These are phyloP conservation scores for Sporisorium reilianum DNA, from an alignment of 1,284 basidiomycete genomes.

Conservation along the genomic window DNA sequence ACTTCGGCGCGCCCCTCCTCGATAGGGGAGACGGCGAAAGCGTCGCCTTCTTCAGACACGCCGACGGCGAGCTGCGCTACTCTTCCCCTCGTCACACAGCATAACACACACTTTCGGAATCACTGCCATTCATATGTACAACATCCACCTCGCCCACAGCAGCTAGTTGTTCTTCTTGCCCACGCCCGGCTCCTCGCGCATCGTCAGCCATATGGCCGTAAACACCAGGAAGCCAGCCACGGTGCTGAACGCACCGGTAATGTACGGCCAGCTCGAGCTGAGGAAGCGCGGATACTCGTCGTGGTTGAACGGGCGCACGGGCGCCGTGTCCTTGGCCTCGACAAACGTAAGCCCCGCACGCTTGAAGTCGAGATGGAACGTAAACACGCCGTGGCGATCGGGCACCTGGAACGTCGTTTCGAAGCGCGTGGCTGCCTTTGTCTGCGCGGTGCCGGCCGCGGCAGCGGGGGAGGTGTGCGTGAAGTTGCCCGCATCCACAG, in stretches of 20 bases:
- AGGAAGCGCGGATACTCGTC: slow-evolving; percentile 95
- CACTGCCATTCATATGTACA: slow-evolving; percentile 5
- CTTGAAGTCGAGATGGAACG: slow-evolving; percentile 89
- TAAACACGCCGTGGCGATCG: slow-evolving; percentile 97
- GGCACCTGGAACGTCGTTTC: slow-evolving; percentile 84
- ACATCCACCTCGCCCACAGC: neutral
- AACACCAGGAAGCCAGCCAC: slow-evolving; percentile 86
- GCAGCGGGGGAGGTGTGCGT: slow-evolving; percentile 3
- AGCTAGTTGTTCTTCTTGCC: slow-evolving; percentile 33
- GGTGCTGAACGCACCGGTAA: slow-evolving; percentile 87
- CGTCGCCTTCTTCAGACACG: slow-evolving; percentile 28
- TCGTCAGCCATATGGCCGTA: slow-evolving; percentile 79
- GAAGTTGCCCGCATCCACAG: slow-evolving; percentile 18
- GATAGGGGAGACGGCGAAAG: neutral
- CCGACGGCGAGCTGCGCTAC: slow-evolving; percentile 10
- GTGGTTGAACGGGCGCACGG: slow-evolving; percentile 91
- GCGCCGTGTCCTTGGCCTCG: slow-evolving; percentile 78
- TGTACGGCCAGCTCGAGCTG: slow-evolving; percentile 93
- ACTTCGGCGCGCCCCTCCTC: slow-evolving; percentile 26
- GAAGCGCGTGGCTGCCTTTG: slow-evolving; percentile 73
- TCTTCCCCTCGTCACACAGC: neutral
- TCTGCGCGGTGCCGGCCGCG: neutral
- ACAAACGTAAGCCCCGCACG: slow-evolving; percentile 85
- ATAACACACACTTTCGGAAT: neutral
- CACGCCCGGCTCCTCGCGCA: slow-evolving; percentile 16